Base-by-base conservation (phyloP, 1,284 basidiomycete genomes). In the Meripilus lineatus region DNA sequence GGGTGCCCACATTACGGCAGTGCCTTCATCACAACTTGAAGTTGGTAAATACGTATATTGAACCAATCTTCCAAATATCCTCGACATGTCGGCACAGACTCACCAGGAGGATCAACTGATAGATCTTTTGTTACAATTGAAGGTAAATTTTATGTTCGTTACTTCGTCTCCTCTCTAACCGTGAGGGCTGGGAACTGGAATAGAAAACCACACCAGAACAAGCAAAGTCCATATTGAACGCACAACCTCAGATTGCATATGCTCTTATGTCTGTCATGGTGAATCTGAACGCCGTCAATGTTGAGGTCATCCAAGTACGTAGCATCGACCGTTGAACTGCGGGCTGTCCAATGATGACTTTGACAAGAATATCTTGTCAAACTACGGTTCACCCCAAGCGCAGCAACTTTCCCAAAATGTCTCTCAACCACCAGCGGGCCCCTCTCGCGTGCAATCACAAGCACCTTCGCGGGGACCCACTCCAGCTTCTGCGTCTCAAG, bases 231-330 rank as follows among this genome's bases (percentile, higher is more conserved):
- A 83, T 89, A 50, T 68, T 89, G 33, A 83, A 82, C 51, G 69
- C 71, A 10, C 82, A 85, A 50, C 85, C 86, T 0, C 77, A 78
- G 44, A 85, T 89, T 46, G 79, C 84, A 0, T 87, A 85, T 59
- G 83, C 82, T 1, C 66, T 89, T 1, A 81, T 88, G 47, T 71
- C 74, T 1, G 74, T 87, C 32, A 85, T 89, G 82, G 81, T 84
- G 14, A 78, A 76, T 47, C 76, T 89, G 64, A 79, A 81, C 45
- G 81, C 83, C 0, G 71, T 89, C 30, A 79, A 85, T 46, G 68
- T 82, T 42, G 81, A 86, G 34, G 81, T 84, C 5, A 75, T 87
- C 45, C 81, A 85, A 67, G 85, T 85, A 51, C 22, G 54, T 35
- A 15, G 25, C 33, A 32, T 28, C 7, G 35, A 10, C 34, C 46